phyloP scores from a whole-genome alignment of 768 basidiomycete genomes.

The Suillus americanus region DNA sequence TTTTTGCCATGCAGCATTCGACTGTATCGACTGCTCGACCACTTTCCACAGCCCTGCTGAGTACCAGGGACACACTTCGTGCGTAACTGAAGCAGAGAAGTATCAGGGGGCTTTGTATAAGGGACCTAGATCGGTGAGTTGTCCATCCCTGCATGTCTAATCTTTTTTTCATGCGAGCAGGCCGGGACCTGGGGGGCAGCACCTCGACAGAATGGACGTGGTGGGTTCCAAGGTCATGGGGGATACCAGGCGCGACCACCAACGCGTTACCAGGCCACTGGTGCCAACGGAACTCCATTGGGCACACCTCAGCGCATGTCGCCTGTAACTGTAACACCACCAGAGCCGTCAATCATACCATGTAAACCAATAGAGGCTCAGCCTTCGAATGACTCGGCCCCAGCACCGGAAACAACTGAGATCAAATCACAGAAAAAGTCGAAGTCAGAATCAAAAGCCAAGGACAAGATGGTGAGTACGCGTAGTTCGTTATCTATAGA shows the following conservation, averaged over 20 bases:
- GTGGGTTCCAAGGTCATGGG: conserved; percentile 26
- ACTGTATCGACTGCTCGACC: conserved; percentile 87
- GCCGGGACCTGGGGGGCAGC: conserved; percentile 24
- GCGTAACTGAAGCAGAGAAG: conserved; percentile 91
- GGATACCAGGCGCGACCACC: conserved; percentile 25
- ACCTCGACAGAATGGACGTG: conserved; percentile 33
- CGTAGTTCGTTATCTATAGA: not conserved
- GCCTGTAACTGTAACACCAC: conserved; percentile 33
- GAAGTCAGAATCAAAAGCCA: conserved; percentile 17
- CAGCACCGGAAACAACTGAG: not conserved
- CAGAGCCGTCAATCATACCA: conserved; percentile 9
- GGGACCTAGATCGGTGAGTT: conserved; percentile 56
- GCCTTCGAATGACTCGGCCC: not conserved
- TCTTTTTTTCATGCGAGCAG: conserved; percentile 12
- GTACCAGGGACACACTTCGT: conserved; percentile 81
- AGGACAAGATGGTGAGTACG: conserved; percentile 19
- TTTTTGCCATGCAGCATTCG: conserved; percentile 66
- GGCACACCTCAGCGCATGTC: conserved; percentile 60
- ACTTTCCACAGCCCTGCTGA: conserved; percentile 75
- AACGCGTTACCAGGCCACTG: conserved; percentile 39
- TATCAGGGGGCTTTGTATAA: conserved; percentile 88
- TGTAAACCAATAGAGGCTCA: not conserved
- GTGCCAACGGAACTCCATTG: conserved; percentile 72
- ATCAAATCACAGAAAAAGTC: conserved; percentile 3
- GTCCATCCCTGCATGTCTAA: not conserved